Evolutionary conservation across 805 yeast species (phyloP).

Genomic region (Candida schatavii): DNA sequence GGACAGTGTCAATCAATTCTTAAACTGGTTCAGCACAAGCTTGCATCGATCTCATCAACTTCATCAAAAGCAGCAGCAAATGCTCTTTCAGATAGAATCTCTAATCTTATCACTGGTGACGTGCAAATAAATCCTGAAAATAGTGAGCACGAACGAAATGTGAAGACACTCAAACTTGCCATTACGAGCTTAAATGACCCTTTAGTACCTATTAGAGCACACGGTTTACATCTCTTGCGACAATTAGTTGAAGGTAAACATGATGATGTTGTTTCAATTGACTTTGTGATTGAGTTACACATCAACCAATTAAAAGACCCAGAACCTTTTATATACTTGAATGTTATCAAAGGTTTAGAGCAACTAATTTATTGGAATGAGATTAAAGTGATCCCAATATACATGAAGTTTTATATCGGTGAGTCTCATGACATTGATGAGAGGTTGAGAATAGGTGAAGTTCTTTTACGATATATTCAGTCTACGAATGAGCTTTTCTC

Average conservation of each 20-base stretch:
- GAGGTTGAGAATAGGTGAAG: constrained; percentile 81
- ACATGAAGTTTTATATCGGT: constrained; percentile 38
- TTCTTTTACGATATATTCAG: constrained; percentile 57
- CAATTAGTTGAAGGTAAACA: constrained; percentile 51
- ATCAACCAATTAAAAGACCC: constrained; percentile 64
- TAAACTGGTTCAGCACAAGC: constrained; percentile 20
- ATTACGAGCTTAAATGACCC: constrained; percentile 70
- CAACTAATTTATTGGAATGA: constrained; percentile 50
- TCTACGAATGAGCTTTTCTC: constrained; percentile 45
- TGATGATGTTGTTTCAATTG: constrained; percentile 43
- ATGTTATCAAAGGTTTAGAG: constrained; percentile 76
- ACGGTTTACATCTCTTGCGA: constrained; percentile 69
- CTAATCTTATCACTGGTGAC: constrained; percentile 21
- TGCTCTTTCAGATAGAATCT: constrained; percentile 30
- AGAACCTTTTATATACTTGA: constrained; percentile 86
- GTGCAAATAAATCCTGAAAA: constrained; percentile 15
- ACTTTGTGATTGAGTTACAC: constrained; percentile 60
- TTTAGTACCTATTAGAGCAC: constrained; percentile 79
- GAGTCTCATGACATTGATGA: constrained; percentile 51
- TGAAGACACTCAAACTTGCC: constrained; percentile 52
- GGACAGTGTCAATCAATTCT: constrained; percentile 27
- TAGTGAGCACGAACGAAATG: constrained; percentile 30
- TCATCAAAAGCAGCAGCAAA: constrained; percentile 14
- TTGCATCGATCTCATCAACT: constrained; percentile 7
- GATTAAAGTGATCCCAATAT: constrained; percentile 29